Percentiles rank a stretch among this genome's conserved stretches.
These are phyloP conservation scores for Sungouiozyma intestinalis DNA, from an alignment of 805 yeast genomes.

Conservation along the genomic window DNA sequence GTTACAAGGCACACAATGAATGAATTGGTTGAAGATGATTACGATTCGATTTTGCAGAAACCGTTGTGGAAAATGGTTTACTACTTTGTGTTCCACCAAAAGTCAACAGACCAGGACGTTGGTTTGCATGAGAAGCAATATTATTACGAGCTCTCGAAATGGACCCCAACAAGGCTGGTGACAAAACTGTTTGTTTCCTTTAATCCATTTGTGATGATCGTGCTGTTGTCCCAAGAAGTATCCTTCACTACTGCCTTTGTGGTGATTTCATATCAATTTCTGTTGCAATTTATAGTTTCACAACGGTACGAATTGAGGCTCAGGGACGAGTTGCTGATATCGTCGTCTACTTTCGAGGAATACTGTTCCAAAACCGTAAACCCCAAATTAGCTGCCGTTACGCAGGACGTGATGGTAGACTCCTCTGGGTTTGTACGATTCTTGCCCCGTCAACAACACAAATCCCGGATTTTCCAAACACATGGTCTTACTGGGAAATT, in stretches of 20 bases:
- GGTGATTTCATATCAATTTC: slow-evolving; percentile 29
- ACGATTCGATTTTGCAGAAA: slow-evolving; percentile 12
- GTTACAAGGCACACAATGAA: slow-evolving; percentile 12
- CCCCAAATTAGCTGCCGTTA: slow-evolving; percentile 41
- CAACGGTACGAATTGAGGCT: slow-evolving; percentile 37
- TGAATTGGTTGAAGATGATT: slow-evolving; percentile 12
- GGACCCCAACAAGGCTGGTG: slow-evolving; percentile 58
- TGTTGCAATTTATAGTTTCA: slow-evolving; percentile 33
- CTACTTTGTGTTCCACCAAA: slow-evolving; percentile 7
- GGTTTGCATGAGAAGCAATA: slow-evolving; percentile 19
- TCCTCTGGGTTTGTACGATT: slow-evolving; percentile 35
- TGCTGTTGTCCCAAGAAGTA: slow-evolving; percentile 32
- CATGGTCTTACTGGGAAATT: slow-evolving; percentile 35
- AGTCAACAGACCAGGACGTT: slow-evolving; percentile 4
- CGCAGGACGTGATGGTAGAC: slow-evolving; percentile 53
- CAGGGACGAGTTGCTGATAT: slow-evolving; percentile 49
- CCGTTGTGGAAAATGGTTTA: slow-evolving; percentile 19
- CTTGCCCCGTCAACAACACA: slow-evolving; percentile 25
- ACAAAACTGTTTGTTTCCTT: slow-evolving; percentile 41
- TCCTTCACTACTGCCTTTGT: slow-evolving; percentile 31
- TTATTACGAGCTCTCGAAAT: slow-evolving; percentile 48
- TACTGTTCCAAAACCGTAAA: slow-evolving; percentile 51
- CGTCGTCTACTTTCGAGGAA: slow-evolving; percentile 52
- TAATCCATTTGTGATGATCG: slow-evolving; percentile 45
- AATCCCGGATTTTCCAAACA: slow-evolving; percentile 33